Base-by-base conservation (phyloP, 2,329 filamentous ascomycete genomes). In the Leptographium radiaticola region DNA sequence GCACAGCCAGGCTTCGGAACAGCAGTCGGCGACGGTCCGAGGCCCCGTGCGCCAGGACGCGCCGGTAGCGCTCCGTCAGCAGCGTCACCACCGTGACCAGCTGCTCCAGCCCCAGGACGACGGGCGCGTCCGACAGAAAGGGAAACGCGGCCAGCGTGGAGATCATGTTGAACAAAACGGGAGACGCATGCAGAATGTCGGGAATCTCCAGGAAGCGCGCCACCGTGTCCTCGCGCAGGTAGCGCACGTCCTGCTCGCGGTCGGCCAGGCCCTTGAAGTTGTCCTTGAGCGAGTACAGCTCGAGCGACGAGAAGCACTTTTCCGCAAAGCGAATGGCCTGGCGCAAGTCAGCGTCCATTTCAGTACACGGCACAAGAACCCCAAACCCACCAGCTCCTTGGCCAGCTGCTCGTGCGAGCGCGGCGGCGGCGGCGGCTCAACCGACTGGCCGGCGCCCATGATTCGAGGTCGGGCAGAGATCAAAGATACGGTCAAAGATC, bases 91-190 rank as follows among this genome's bases (percentile, higher is more conserved):
- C 83, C 70, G 87, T 86, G 55, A 89, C 74, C 67, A 88, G 70
- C 60, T 83, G 81, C 56, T 86, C 80, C 45, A 85, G 76, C 10
- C 84, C 82, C 49, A 89, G 67, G 3, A 87, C 81, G 3, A 76
- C 82, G 0, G 86, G 86, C 0, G 84, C 84, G 61, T 87, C 80
- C 52, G 79, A 75, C 2, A 86, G 72, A 59, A 88, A 88, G 0
- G 86, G 86, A 56, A 89, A 89, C 1, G 85, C 81, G 36, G 82
- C 86, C 1, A 88, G 71, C 60, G 83, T 86, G 6, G 81, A 83
- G 2, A 83, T 66, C 75, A 87, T 84, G 61, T 86, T 83, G 62
- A 86, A 88, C 47, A 89, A 63, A 45, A 89, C 75, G 2, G 83
- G 76, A 5, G 83, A 84, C 9, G 79, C 83, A 51, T 74, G 76